Evolutionary conservation across 441 rosid species (phyloP), one percentile per base, ranked within the genome.

Genomic region (Macaranga tanarius): DNA sequence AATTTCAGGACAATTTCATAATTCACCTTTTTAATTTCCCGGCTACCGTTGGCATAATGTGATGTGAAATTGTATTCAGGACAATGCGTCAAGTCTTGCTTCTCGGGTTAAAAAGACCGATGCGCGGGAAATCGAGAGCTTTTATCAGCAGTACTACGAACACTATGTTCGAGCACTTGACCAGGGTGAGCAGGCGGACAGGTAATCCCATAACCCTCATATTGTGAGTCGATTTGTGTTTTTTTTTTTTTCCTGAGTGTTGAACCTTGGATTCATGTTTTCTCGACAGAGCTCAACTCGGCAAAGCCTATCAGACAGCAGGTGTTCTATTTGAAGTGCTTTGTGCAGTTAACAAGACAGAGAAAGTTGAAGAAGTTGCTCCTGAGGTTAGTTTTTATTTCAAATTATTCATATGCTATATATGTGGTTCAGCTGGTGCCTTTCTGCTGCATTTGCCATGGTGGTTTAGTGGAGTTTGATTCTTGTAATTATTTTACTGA

Each of bases 271-370:
- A 20, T 31, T 28, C 52, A 15, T 38, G 25, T 23, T 72, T 70
- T 47, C 25, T 79, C 70, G 73, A 52, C 84, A 96, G 99, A 82
- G 98, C 93, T 81, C 98, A 95, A 82, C 97, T 96, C 77, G 96
- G 94, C 62, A 96, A 96, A 82, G 97, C 97, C 76, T 96, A 96
- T 83, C 92, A 93, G 87, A 96, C 96, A 20, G 99, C 99, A 0
- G 98, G 98, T 52, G 97, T 93, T 70, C 99, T 96, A 75, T 93
- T 92, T 84, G 99, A 96, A 88, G 99, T 93, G 71, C 97, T 93
- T 58, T 93, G 92, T 69, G 98, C 98, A 23, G 97, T 93, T 69
- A 92, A 92, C 81, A 96, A 96, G 86, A 84, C 89, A n/a, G 98
- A 96, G 77, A 87, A 95, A 85, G 97, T 92, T 67, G 99, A 93